These are phyloP conservation scores for Poa annua DNA, from an alignment of 176 grass and related monocot species.

Conservation along the genomic window DNA sequence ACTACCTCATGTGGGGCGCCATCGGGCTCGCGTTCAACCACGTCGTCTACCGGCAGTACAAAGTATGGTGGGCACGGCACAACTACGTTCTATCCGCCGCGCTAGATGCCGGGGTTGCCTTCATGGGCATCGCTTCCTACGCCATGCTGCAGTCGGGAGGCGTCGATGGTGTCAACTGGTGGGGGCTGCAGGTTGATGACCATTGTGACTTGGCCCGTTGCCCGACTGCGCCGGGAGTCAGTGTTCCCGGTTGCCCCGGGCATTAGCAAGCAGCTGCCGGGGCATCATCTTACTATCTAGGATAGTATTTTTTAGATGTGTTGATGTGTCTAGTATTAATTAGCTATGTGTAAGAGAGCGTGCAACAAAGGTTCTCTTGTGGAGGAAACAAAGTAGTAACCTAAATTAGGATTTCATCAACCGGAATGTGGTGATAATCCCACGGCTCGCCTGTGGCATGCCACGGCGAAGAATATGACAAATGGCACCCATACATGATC, in stretches of 20 bases:
- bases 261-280: not conserved
- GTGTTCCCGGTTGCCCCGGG: conserved; percentile 31
- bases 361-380: not conserved
- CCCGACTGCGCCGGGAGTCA: conserved; percentile 53
- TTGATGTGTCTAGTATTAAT: too few species aligned
- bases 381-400: too few species aligned
- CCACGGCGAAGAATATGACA: not conserved
- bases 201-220: conserved; percentile 60
- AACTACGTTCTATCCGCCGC: conserved; percentile 73
- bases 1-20: conserved; percentile 72
- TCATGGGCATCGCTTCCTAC: conserved; percentile 55
- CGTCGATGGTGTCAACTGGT: conserved; percentile 60
- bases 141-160: conserved; percentile 52
- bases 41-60: conserved; percentile 53
- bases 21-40: conserved; percentile 62
- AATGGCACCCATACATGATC: not conserved
- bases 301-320: not conserved
- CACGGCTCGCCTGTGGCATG: too few species aligned
- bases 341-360: not conserved
- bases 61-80: conserved; percentile 70
- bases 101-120: conserved; percentile 56
- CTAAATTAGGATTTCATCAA: too few species aligned
- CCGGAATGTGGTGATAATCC: too few species aligned
- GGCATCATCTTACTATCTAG: not conserved
- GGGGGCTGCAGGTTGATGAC: conserved; percentile 73